Evolutionary conservation across 768 basidiomycete genomes (phyloP), one percentile per base, ranked within the genome.

Genomic region (Termitomyces sp.): DNA sequence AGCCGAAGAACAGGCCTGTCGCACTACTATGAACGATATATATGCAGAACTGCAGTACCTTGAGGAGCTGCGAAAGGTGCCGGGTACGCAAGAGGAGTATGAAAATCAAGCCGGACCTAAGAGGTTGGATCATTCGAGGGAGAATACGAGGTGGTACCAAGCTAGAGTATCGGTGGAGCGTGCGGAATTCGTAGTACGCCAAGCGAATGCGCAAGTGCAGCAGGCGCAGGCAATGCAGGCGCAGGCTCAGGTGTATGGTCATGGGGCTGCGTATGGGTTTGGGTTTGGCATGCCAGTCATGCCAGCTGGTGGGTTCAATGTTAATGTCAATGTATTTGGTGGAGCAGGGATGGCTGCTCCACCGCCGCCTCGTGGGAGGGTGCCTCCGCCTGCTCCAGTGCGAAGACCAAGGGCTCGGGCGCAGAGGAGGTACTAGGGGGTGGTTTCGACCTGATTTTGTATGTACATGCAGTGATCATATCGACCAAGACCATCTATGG

Each of bases 101-200:
- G 48, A 55, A 5, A 37, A n/a, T 13, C 20, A 47, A 8, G 9
- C 3, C 27, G 60, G 8, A 13, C 0, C 10, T 2, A 44, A 18
- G 55, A 53, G 39, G 20, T 46, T 14, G 7, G 22, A 34, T 4
- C 24, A 59, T 26, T 53, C 29, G 37, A 55, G 34, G 18, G 55
- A 53, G 48, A 55, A 50, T 44, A 41, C 39, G n/a, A 4, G 6
- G 44, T 59, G 61, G 61, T 59, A 59, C 26, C 55, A 47, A 36
- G 46, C 47, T 31, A 49, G 61, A 22, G 29, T 10, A 10, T 7
- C 44, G 24, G 29, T 46, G 22, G 42, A 47, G 22, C 34, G 53
- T 16, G 53, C 54, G 29, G 37, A 52, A 13, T 0, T 39, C 10
- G n/a, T 22, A 27, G 39, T 56, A 14, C 49, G 37, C 3, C 20